These are phyloP conservation scores for Colletotrichum tropicale DNA, from an alignment of 2,329 filamentous ascomycete genomes.

Conservation along the genomic window DNA sequence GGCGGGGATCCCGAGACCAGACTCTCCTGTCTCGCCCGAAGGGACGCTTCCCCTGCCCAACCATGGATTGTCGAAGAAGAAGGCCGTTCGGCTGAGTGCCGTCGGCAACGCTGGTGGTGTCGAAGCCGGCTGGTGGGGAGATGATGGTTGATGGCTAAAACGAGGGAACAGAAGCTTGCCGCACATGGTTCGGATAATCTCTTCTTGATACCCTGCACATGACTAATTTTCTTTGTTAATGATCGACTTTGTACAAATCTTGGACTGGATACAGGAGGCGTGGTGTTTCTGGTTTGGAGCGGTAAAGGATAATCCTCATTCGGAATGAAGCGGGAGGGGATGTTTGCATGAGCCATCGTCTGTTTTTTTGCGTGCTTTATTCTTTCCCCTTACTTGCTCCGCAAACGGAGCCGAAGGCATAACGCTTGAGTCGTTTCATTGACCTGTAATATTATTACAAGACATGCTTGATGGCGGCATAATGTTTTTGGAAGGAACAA, in stretches of 20 bases:
- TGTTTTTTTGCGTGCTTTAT: neutral
- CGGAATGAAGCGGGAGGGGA: constrained; percentile 2
- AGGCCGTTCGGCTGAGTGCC: constrained; percentile 46
- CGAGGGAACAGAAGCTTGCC: neutral
- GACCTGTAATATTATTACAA: constrained; percentile 8
- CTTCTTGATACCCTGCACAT: constrained; percentile 22
- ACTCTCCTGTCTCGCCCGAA: constrained; percentile 32
- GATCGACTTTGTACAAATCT: constrained; percentile 4
- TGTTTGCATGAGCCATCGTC: neutral
- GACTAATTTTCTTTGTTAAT: constrained; percentile 16
- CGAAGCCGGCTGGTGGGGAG: constrained; percentile 43
- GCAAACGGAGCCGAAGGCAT: neutral
- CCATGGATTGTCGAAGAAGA: constrained; percentile 35
- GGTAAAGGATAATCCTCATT: neutral
- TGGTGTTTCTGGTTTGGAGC: neutral
- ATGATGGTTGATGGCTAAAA: constrained; percentile 37
- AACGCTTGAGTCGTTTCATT: neutral
- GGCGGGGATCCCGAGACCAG: constrained; percentile 40
- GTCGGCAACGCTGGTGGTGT: constrained; percentile 35
- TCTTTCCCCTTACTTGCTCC: neutral
- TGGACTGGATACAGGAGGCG: neutral
- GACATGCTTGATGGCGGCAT: neutral
- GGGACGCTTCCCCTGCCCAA: neutral
- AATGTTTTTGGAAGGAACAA: neutral
- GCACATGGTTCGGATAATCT: constrained; percentile 6